phyloP scores from a whole-genome alignment of 352 stramenopile species.

The Pythium rhizo-oryzae region DNA sequence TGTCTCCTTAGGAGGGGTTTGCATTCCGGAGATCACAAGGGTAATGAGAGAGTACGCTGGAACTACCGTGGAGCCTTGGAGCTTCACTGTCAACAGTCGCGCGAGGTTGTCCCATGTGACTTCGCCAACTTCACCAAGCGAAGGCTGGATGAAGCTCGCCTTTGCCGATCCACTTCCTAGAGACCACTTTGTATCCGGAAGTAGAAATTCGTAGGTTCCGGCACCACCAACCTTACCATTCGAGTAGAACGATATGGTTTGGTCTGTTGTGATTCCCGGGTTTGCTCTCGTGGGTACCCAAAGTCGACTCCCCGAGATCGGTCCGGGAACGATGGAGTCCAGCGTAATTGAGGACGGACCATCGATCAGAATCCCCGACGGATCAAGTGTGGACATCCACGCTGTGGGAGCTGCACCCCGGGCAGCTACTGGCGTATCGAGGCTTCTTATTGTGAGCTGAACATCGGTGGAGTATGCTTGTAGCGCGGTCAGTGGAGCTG shows the following conservation, averaged over 20 bases:
- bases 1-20: slow-evolving; percentile 60
- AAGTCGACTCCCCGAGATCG: slow-evolving; percentile 47
- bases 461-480: slow-evolving; percentile 35
- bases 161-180: slow-evolving; percentile 27
- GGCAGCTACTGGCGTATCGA: slow-evolving; percentile 48
- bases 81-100: slow-evolving; percentile 37
- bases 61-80: slow-evolving; percentile 33
- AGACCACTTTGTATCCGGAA: slow-evolving; percentile 50
- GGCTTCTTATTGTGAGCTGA: slow-evolving; percentile 38
- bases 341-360: slow-evolving; percentile 44
- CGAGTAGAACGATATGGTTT: slow-evolving; percentile 49
- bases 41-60: slow-evolving; percentile 34
- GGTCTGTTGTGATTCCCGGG: slow-evolving; percentile 51
- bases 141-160: slow-evolving; percentile 40
- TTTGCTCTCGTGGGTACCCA: slow-evolving; percentile 46
- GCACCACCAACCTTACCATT: slow-evolving; percentile 42
- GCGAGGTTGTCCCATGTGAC: slow-evolving; percentile 39
- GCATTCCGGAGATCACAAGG: slow-evolving; percentile 39
- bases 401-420: slow-evolving; percentile 28
- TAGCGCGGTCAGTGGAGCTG: slow-evolving; percentile 22
- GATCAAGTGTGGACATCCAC: slow-evolving; percentile 47
- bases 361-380: slow-evolving; percentile 47
- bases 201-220: slow-evolving; percentile 43
- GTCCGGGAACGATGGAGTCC: slow-evolving; percentile 45
- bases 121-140: slow-evolving; percentile 33